Base-by-base conservation (phyloP, 805 yeast genomes). In the Debaryomyces hansenii region DNA sequence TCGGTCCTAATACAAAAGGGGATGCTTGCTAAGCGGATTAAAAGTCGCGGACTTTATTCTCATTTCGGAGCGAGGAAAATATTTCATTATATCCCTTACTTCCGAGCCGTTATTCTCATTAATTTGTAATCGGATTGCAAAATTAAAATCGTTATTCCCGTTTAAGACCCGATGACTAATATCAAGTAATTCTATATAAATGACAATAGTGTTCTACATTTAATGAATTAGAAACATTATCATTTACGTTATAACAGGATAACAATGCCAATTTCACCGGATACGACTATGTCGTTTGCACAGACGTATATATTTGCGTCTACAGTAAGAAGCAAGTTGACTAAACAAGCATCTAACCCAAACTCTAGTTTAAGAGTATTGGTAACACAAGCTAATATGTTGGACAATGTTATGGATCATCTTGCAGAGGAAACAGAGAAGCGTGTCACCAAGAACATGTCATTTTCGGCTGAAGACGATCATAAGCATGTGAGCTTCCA, bases 381-480 rank as follows among this genome's bases (percentile, higher is more conserved):
- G 34, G 88, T 85, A 3, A 75, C 82, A 35, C 90, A 85, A 63
- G 90, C 90, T 16, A 85, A 85, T 61, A 67, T 85, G 70, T 72
- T 85, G 51, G 90, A 85, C 58, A 74, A 70, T 50, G 60, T 85
- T 43, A 82, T 85, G 78, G 87, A 80, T 56, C 67, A 67, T 45
- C 65, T 79, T 32, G 51, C 66, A 40, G 56, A 49, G 33, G 67
- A 64, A 50, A 56, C 69, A 32, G 61, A 55, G 44, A 62, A 63
- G 51, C 50, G 69, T 48, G 49, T 49, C 32, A 45, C 45, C 46
- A 51, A 43, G 47, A 47, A 36, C 46, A 49, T 40, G 47, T 37
- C 40, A 33, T 48, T 44, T 35, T 45, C 34, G 45, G 52, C 28
- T 31, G 42, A 33, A 46, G 14, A 11, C 5, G 34, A 12, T 11